Evolutionary conservation across 2,329 filamentous ascomycete genomes (phyloP), one percentile per base, ranked within the genome.

Genomic region (Dryadomyces quercus-mongolicae): DNA sequence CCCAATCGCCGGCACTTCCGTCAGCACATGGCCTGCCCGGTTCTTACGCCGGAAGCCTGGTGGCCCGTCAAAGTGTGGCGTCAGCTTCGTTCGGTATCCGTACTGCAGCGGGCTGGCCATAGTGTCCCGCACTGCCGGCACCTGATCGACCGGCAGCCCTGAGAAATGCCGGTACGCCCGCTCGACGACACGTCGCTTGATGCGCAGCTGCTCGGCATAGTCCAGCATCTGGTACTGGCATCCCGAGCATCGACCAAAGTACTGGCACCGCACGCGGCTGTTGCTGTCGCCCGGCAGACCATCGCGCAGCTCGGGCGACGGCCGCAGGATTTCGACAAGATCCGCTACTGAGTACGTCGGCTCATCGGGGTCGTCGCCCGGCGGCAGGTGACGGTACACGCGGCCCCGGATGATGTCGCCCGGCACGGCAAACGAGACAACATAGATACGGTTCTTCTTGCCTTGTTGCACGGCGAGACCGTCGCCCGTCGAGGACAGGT

Each of bases 181-280:
- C 64, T 95, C 88, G 48, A 98, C 84, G 57, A 97, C 86, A 56
- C 79, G 77, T 65, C 80, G 83, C 74, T 98, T 98, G 69, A 92
- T 85, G 47, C 74, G 75, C 31, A 98, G 80, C 68, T 98, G 93
- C 62, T 90, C 86, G 34, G 78, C 70, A 68, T 97, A 97, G 54
- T 88, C 82, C 59, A 98, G 80, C 88, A 97, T 96, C 72, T 98
- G 93, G 68, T 97, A 91, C 70, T 98, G 93, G 66, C 93, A 98
- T 36, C 93, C 93, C 10, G 86, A 88, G 69, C 93, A 98, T 54
- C 76, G 78, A 44, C 81, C 74, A 65, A 98, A 98, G 74, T 98
- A 97, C 62, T 81, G 78, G 73, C 93, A 98, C 55, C 77, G 77
- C 61, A 95, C 77, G 21, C 87, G 81, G 42, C 77, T 75, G 42